Conservation (phyloP, 2,329 filamentous ascomycete genomes). For the Cryphonectria nitschkei region DNA sequence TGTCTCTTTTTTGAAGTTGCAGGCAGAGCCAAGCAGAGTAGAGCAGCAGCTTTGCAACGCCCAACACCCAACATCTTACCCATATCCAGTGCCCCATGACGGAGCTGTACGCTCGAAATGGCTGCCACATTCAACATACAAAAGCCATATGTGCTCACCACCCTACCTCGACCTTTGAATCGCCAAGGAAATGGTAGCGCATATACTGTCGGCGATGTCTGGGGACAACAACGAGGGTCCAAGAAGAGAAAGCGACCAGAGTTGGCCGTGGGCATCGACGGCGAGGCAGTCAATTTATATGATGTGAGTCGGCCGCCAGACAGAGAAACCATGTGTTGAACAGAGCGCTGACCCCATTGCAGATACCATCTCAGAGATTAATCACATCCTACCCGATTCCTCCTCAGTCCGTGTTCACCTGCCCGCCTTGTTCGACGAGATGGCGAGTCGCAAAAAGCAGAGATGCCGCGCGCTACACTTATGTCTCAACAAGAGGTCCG, state of each 20-base stretch:
- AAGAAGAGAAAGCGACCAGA: slow-evolving; percentile 68
- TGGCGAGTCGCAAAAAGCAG: slow-evolving; percentile 51
- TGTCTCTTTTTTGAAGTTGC: neutral
- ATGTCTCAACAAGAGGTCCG: slow-evolving; percentile 57
- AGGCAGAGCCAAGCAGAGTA: neutral
- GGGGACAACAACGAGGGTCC: slow-evolving; percentile 58
- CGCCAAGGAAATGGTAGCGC: slow-evolving; percentile 45
- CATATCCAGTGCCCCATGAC: neutral
- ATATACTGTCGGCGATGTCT: slow-evolving; percentile 64
- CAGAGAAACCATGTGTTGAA: neutral
- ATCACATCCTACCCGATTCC: slow-evolving; percentile 70
- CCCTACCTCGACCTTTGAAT: slow-evolving; percentile 62
- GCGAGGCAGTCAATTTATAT: slow-evolving; percentile 68
- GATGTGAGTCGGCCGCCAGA: slow-evolving; percentile 51
- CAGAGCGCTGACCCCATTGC: slow-evolving; percentile 30
- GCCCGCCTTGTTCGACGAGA: slow-evolving; percentile 62
- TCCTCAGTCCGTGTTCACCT: slow-evolving; percentile 66
- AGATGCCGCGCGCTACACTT: slow-evolving; percentile 62
- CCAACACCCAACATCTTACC: neutral
- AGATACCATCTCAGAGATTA: slow-evolving; percentile 64
- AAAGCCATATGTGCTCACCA: slow-evolving; percentile 65
- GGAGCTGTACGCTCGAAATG: slow-evolving; percentile 43
- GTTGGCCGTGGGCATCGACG: slow-evolving; percentile 64
- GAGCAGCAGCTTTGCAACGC: slow-evolving; percentile 1
- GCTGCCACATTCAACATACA: slow-evolving; percentile 65